phyloP scores from a whole-genome alignment of 495 filamentous ascomycete species.

The Mycothermus thermophilus region DNA sequence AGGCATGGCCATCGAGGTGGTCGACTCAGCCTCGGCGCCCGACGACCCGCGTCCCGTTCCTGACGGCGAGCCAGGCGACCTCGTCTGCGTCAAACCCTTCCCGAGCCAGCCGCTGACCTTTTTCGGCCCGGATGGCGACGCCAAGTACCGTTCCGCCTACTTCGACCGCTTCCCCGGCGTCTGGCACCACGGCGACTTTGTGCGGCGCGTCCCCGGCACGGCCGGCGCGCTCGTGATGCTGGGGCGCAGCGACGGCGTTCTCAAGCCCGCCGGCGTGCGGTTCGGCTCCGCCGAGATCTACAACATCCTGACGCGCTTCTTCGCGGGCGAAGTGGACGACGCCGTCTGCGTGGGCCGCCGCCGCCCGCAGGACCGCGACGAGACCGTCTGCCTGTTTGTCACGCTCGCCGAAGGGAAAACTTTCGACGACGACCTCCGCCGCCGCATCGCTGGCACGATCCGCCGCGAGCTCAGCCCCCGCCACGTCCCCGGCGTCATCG shows the following conservation, averaged over 20 bases:
- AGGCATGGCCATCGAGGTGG: conserved; percentile 77
- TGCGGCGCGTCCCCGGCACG: conserved; percentile 44
- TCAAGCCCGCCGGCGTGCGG: conserved; percentile 65
- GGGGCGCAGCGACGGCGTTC: conserved; percentile 61
- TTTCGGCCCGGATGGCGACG: conserved; percentile 57
- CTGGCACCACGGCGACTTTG: conserved; percentile 95
- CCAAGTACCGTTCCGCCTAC: conserved; percentile 68
- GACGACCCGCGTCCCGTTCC: conserved; percentile 25
- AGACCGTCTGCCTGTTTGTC: conserved; percentile 75
- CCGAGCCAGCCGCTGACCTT: conserved; percentile 84
- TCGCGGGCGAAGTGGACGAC: conserved; percentile 63
- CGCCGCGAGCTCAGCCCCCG: conserved; percentile 66
- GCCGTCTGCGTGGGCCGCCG: conserved; percentile 72
- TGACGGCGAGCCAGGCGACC: conserved; percentile 63
- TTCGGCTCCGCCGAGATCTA: conserved; percentile 84
- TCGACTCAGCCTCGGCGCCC: conserved; percentile 43
- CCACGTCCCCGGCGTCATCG: conserved; percentile 74
- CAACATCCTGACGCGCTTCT: conserved; percentile 72
- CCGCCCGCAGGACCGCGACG: conserved; percentile 59
- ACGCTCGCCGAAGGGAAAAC: conserved; percentile 46
- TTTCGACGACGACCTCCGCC: conserved; percentile 39
- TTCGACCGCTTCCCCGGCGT: conserved; percentile 65
- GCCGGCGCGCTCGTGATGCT: conserved; percentile 77
- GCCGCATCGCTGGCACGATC: conserved; percentile 47
- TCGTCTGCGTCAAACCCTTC: conserved; percentile 78